Percentiles rank a stretch among this genome's conserved stretches.
Evolutionary conservation across 495 filamentous ascomycete genomes (phyloP).

Genomic region (Penicillium steckii): DNA sequence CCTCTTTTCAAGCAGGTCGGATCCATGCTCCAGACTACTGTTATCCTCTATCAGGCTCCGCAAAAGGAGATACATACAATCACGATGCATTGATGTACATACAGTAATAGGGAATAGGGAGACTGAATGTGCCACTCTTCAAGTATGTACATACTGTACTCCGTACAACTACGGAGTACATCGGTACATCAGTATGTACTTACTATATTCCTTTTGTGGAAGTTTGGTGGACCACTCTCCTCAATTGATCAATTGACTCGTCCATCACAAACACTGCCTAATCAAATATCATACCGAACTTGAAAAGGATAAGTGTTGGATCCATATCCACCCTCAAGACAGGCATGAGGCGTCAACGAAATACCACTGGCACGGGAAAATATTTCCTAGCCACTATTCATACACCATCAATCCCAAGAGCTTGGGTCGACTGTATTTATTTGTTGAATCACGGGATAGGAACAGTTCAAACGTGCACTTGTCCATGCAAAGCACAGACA

Average conservation of each 20-base stretch:
- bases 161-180: too few species aligned
- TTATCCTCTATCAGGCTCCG: too few species aligned
- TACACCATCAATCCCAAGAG: not conserved
- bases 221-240: not conserved
- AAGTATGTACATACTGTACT: too few species aligned
- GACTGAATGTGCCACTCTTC: too few species aligned
- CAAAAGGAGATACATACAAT: conserved; percentile 4
- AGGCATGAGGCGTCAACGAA: not conserved
- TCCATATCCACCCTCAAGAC: not conserved
- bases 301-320: not conserved
- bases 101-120: too few species aligned
- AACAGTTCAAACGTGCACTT: conserved; percentile 1
- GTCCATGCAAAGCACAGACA: conserved; percentile 9
- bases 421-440: too few species aligned
- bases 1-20: not conserved
- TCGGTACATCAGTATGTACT: too few species aligned
- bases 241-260: not conserved
- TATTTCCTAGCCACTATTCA: not conserved
- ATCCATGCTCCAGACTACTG: too few species aligned
- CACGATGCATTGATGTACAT: too few species aligned
- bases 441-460: conserved; percentile 16
- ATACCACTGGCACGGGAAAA: not conserved
- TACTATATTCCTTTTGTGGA: too few species aligned
- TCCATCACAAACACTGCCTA: too few species aligned
- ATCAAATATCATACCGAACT: too few species aligned